Evolutionary conservation across 352 stramenopile species (phyloP), one percentile per base, ranked within the genome.

Genomic region (Phytophthora pinifolia): DNA sequence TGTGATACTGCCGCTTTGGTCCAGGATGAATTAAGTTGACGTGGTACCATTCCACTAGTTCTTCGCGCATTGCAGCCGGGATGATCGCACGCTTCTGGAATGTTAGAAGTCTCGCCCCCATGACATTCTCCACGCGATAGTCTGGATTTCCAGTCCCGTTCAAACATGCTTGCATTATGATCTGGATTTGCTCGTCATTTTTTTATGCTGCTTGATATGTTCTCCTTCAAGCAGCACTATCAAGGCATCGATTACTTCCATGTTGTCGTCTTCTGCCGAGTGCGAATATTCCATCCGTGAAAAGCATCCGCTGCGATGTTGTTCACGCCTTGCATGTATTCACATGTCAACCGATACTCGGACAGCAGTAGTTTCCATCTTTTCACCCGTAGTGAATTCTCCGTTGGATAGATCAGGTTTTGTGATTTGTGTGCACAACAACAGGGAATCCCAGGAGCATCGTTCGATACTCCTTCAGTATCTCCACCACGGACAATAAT

Each of bases 401-500:
- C 46, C 0, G 13, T 32, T 4, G 43, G 29, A 15, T 48, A 60
- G 13, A 60, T 46, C 5, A 60, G 7, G 32, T 53, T 52, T 57
- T 63, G 39, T 57, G 54, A 48, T 62, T 35, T 6, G 54, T 57
- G 4, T 57, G 25, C 10, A 48, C 38, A 1, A 57, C 12, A 2
- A 63, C 27, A 7, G 32, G 46, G 33, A 63, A 54, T n/a, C 46
- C 46, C 1, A 57, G 36, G 4, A 63, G 15, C 31, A 56, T 57
- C 0, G 54, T 53, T 3, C 46, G 13, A 29, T 47, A 57, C 7
- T 63, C 41, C 3, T 52, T 51, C 0, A 53, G 33, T 29, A 63
- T 46, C 9, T 63, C 34, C 12, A 54, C 53, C 6, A 54, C 45
- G 0, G 43, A 54, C 3, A 61, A 18, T 3, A 54, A 18, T 7